These are phyloP conservation scores for Pilasporangium apinafurcum DNA, from an alignment of 352 stramenopile species.

Conservation along the genomic window DNA sequence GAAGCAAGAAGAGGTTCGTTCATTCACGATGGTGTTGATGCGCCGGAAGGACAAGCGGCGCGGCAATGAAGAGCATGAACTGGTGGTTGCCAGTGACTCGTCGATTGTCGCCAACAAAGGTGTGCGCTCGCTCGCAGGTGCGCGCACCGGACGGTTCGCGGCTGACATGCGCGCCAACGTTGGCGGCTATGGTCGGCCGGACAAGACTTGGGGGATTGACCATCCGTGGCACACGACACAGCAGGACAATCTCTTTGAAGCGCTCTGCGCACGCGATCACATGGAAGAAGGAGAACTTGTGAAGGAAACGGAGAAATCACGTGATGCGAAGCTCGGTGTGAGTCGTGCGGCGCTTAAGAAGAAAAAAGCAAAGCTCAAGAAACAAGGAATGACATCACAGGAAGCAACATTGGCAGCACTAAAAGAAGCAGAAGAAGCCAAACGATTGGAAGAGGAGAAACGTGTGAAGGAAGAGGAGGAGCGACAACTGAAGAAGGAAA, in stretches of 20 bases:
- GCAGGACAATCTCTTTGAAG: slow-evolving; percentile 32
- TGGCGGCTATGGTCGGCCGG: slow-evolving; percentile 65
- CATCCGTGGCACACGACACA: slow-evolving; percentile 70
- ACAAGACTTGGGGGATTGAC: slow-evolving; percentile 76
- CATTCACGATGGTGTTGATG: slow-evolving; percentile 57
- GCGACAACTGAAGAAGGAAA: slow-evolving; percentile 19
- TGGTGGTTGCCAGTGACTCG: slow-evolving; percentile 52
- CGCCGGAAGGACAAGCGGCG: slow-evolving; percentile 61
- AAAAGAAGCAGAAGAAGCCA: slow-evolving; percentile 24
- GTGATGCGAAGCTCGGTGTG: slow-evolving; percentile 29
- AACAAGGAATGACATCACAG: slow-evolving; percentile 27
- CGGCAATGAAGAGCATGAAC: slow-evolving; percentile 53
- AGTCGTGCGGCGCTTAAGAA: slow-evolving; percentile 77
- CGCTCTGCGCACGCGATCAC: slow-evolving; percentile 43
- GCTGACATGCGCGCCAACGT: slow-evolving; percentile 74
- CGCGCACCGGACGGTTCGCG: slow-evolving; percentile 58
- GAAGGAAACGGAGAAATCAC: slow-evolving; percentile 26
- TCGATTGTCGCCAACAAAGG: slow-evolving; percentile 66
- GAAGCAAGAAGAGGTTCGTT: background rate
- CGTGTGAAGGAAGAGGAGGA: slow-evolving; percentile 11
- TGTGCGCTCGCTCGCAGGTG: slow-evolving; percentile 41
- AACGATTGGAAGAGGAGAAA: slow-evolving; percentile 15
- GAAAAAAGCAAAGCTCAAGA: slow-evolving; percentile 70
- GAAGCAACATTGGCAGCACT: slow-evolving; percentile 18
- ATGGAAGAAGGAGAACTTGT: slow-evolving; percentile 55